Conservation (phyloP, 2,329 filamentous ascomycete genomes). For the Trichoderma koningii region DNA sequence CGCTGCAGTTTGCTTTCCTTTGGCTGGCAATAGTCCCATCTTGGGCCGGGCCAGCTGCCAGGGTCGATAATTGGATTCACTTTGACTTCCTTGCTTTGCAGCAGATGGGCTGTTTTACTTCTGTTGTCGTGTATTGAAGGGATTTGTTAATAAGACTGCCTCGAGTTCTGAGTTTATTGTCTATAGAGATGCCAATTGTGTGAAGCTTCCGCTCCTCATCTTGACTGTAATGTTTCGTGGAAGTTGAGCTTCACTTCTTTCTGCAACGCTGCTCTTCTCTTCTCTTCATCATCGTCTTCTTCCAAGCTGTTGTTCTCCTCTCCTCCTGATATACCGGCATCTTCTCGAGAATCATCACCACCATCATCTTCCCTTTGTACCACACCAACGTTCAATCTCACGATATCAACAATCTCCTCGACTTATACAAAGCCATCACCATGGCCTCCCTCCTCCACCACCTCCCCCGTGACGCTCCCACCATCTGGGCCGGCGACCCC, state of each 20-base stretch:
- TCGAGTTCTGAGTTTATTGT: constrained; percentile 1
- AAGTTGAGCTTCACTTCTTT: neutral
- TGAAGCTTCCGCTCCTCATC: neutral
- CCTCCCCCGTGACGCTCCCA: constrained; percentile 27
- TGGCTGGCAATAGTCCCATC: constrained; percentile 9
- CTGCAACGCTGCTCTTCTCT: neutral
- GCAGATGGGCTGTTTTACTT: neutral
- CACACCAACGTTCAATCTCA: neutral
- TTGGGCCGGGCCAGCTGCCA: neutral
- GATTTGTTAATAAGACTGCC: neutral
- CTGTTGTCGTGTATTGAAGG: neutral
- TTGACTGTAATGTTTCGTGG: neutral
- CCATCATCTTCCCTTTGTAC: too few species aligned
- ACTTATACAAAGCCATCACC: neutral
- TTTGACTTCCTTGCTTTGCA: neutral
- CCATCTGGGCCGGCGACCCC: constrained; percentile 22
- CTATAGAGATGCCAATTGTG: constrained; percentile 8
- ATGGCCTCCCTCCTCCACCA: constrained; percentile 1
- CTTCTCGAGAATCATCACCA: too few species aligned
- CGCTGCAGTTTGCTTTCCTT: constrained; percentile 16
- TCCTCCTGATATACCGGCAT: neutral
- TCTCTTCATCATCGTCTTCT: neutral
- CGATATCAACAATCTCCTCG: neutral
- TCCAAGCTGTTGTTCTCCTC: neutral
- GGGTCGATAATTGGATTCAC: neutral